phyloP scores from a whole-genome alignment of 768 basidiomycete species.

The Leccinellum rugosiceps region DNA sequence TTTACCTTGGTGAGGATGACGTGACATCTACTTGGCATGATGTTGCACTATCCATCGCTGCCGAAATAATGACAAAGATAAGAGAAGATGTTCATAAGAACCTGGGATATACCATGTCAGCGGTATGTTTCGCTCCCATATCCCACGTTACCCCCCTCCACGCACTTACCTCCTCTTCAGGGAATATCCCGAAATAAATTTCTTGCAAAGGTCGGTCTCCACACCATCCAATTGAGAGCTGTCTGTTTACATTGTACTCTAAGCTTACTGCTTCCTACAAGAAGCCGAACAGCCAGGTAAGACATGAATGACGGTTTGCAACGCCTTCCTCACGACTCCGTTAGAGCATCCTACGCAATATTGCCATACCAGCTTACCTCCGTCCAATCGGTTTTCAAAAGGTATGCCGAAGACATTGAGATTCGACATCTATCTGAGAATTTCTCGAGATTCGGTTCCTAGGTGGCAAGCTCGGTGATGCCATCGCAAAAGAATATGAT shows the following conservation, averaged over 20 bases:
- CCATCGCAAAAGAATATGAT: slow-evolving; percentile 84
- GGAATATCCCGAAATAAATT: slow-evolving; percentile 94
- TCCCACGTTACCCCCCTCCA: not conserved
- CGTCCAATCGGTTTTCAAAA: slow-evolving; percentile 86
- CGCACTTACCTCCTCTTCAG: slow-evolving; percentile 34
- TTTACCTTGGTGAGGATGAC: slow-evolving; percentile 29
- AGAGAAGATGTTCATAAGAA: slow-evolving; percentile 62
- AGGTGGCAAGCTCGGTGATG: slow-evolving; percentile 90
- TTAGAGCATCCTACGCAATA: slow-evolving; percentile 81
- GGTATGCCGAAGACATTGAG: slow-evolving; percentile 34
- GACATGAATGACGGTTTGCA: not conserved
- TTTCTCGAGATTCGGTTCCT: slow-evolving; percentile 78
- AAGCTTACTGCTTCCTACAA: slow-evolving; percentile 88
- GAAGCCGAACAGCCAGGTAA: slow-evolving; percentile 85
- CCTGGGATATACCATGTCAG: slow-evolving; percentile 92
- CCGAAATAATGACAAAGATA: slow-evolving; percentile 78
- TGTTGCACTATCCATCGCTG: slow-evolving; percentile 83
- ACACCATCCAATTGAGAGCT: not conserved
- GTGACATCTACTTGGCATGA: slow-evolving; percentile 78
- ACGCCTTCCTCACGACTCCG: not conserved
- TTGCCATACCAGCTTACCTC: slow-evolving; percentile 82
- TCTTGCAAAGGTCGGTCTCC: slow-evolving; percentile 72
- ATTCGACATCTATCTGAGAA: not conserved
- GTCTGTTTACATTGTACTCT: slow-evolving; percentile 1
- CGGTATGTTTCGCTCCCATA: slow-evolving; percentile 47